phyloP scores from a whole-genome alignment of 2,329 filamentous ascomycete species.

The Diaporthe aspalathi region DNA sequence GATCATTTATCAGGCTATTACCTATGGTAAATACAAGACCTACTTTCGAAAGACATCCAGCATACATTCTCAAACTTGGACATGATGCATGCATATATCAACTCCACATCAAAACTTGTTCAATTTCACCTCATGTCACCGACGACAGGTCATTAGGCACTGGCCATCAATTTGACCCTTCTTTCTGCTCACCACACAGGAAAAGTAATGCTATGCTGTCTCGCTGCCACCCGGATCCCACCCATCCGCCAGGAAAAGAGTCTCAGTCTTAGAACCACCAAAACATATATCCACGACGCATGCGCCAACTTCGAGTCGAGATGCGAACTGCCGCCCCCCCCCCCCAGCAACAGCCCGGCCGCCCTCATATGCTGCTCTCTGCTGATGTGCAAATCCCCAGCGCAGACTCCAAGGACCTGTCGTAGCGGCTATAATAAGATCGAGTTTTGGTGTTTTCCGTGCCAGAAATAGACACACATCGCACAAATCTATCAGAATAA shows the following conservation, averaged over 20 bases:
- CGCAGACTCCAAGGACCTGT: neutral
- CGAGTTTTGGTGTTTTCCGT: neutral
- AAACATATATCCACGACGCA: neutral
- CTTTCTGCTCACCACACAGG: neutral
- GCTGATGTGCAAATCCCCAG: no score
- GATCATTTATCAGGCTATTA: no score
- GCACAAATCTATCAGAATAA: slow-evolving; percentile 11
- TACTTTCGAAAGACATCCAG: neutral
- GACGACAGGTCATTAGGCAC: neutral
- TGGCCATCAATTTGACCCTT: neutral
- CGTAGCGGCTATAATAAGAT: neutral
- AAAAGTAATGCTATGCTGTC: slow-evolving; percentile 6
- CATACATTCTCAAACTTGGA: neutral
- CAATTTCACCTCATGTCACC: neutral
- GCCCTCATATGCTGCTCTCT: neutral
- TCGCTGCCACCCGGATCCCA: neutral
- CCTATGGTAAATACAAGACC: neutral
- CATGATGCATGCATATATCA: neutral
- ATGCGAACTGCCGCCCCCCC: neutral
- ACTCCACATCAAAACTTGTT: neutral
- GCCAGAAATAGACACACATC: neutral
- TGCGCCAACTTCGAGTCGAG: neutral
- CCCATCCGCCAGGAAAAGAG: neutral
- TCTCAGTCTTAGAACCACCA: neutral
- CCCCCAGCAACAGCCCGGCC: neutral